Base-by-base conservation (phyloP, 805 yeast genomes). In the Cyberlindnera lachancei region DNA sequence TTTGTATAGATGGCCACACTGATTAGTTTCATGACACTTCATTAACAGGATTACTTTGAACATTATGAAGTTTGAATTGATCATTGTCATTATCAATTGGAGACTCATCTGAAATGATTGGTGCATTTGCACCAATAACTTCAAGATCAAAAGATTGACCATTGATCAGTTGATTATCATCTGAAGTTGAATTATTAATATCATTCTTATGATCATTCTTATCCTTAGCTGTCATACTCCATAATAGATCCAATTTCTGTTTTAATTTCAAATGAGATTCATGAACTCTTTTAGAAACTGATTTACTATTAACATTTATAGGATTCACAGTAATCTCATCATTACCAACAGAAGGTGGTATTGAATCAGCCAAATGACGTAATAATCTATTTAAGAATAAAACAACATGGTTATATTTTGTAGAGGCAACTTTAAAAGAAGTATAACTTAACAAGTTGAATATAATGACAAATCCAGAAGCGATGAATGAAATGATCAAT, bases 331-430 rank as follows among this genome's bases (percentile, higher is more conserved):
- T 14, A n/a, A 43, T 36, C 28, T 51, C 55, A 13, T 31, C 36
- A 13, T 36, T 29, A 7, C 55, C 55, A 16, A 52, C 53, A 15
- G 53, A 49, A 7, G 56, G 56, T 8, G 56, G 56, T 20, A 52
- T 43, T 30, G 36, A 42, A 26, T 43, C 51, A 40, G 45, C 48
- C 46, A 45, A 33, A 23, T 35, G 41, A 36, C 52, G 46, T 21
- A 45, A 42, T n/a, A 45, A 22, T 13, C 44, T 46, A 34, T 48
- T 48, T 22, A 51, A 36, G 24, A 51, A 44, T 20, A 48, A 30
- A 4, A 50, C 53, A 3, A 46, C 40, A 14, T 41, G 45, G 38
- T 44, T 45, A 33, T 48, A 51, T 26, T 50, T 41, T 5, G 55
- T 35, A 3, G 51, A 40, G 3, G 56, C 56, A 6, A 41, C 9